These are phyloP conservation scores for Chalciporus chontae DNA, from an alignment of 768 basidiomycete species.

Conservation along the genomic window DNA sequence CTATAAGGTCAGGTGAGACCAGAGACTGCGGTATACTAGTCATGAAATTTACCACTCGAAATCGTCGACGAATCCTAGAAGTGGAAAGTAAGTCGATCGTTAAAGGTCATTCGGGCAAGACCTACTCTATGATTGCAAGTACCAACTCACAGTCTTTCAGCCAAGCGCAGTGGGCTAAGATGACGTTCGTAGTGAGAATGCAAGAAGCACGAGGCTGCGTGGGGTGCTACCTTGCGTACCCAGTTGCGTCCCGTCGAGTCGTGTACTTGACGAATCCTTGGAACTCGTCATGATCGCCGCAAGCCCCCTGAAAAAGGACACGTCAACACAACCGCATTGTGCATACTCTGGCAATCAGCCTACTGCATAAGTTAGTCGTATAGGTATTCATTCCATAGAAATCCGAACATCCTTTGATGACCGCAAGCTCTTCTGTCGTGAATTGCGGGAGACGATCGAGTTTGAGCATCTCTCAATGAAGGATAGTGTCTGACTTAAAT, in stretches of 20 bases:
- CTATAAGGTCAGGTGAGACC: conserved; percentile 5
- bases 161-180: conserved; percentile 59
- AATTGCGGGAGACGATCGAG: conserved; percentile 58
- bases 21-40: not conserved
- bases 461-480: conserved; percentile 47
- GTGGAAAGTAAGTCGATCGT: not conserved
- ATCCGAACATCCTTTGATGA: conserved; percentile 64
- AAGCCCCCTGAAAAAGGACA: conserved; percentile 40
- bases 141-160: conserved; percentile 56
- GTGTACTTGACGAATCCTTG: conserved; percentile 57
- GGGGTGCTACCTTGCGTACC: conserved; percentile 51
- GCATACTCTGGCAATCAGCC: conserved; percentile 16
- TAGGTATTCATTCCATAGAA: conserved; percentile 76
- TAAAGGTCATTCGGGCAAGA: conserved; percentile 5
- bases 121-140: conserved; percentile 40
- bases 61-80: conserved; percentile 62
- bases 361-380: conserved; percentile 60
- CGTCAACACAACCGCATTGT: not conserved
- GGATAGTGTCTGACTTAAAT: conserved; percentile 74
- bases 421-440: conserved; percentile 49
- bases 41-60: conserved; percentile 54
- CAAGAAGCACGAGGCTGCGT: not conserved
- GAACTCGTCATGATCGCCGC: conserved; percentile 62
- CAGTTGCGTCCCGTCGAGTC: conserved; percentile 60
- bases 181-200: not conserved